A percentile compares a stretch with the other conserved stretches of the same genome.
These are phyloP conservation scores for Platanus orientalis DNA, from an alignment of 164 flowering plant species.

Conservation along the genomic window DNA sequence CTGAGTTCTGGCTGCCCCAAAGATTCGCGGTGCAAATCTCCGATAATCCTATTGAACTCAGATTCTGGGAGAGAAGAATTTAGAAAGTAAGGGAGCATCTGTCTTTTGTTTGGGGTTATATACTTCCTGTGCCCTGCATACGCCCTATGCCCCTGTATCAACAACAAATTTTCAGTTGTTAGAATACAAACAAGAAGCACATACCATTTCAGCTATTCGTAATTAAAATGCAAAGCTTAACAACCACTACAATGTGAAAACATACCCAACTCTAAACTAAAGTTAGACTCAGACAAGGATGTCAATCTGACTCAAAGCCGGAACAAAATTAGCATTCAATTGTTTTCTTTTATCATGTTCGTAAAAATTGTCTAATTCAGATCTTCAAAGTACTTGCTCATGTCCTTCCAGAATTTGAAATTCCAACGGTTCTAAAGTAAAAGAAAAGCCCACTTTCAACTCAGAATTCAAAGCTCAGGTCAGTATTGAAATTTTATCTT, in stretches of 20 bases:
- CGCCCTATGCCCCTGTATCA: conserved; percentile 80
- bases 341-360: not conserved
- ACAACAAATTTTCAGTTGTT: conserved; percentile 3
- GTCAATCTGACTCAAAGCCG: no score
- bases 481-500: no score
- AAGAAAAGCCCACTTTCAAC: not conserved
- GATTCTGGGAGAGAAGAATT: conserved; percentile 66
- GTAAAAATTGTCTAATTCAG: not conserved
- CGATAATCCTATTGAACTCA: conserved; percentile 67
- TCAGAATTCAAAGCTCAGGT: not conserved
- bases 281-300: no score
- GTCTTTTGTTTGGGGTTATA: conserved; percentile 91
- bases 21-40: conserved; percentile 68
- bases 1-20: conserved; percentile 89
- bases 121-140: conserved; percentile 94
- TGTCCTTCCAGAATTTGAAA: not conserved
- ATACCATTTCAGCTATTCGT: not conserved
- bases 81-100: conserved; percentile 77
- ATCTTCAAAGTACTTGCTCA: not conserved
- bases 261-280: not conserved
- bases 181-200: not conserved
- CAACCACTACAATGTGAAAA: not conserved
- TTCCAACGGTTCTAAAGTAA: not conserved
- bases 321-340: not conserved
- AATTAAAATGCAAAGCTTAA: not conserved